These are phyloP conservation scores for Annona squamosa DNA, from an alignment of 164 flowering plant species.

Conservation along the genomic window DNA sequence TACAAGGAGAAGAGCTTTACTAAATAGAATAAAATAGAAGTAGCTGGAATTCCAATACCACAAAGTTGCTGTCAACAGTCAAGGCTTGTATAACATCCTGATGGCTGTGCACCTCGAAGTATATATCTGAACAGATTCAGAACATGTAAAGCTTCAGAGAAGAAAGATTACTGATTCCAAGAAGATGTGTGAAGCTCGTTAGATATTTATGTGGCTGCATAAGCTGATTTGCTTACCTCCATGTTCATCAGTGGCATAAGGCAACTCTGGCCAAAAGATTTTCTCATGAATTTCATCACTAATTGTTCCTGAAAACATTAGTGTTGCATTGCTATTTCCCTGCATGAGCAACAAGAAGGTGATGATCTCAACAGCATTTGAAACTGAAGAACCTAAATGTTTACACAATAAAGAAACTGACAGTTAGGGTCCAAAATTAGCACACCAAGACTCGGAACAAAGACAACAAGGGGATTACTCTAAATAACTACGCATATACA, in stretches of 20 bases:
- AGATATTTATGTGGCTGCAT: conserved; percentile 1
- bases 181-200: neutral
- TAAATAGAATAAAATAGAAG: neutral
- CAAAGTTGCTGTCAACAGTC: conserved; percentile 58
- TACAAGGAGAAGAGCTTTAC: neutral
- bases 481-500: neutral
- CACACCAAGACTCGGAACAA: neutral
- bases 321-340: conserved; percentile 81
- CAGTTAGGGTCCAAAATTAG: neutral
- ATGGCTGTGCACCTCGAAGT: conserved; percentile 67
- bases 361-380: neutral
- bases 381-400: neutral
- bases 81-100: conserved; percentile 66
- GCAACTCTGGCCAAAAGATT: conserved; percentile 80
- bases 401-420: neutral
- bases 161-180: neutral
- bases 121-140: conserved; percentile 51
- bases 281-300: conserved; percentile 61
- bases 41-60: conserved; percentile 37
- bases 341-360: conserved; percentile 14
- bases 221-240: conserved; percentile 58
- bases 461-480: neutral
- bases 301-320: conserved; percentile 63
- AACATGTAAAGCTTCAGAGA: conserved; percentile 12
- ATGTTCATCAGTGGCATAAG: conserved; percentile 81